Evolutionary conservation across 2,329 filamentous ascomycete genomes (phyloP).

Genomic region (Neoarthrinium moseri): DNA sequence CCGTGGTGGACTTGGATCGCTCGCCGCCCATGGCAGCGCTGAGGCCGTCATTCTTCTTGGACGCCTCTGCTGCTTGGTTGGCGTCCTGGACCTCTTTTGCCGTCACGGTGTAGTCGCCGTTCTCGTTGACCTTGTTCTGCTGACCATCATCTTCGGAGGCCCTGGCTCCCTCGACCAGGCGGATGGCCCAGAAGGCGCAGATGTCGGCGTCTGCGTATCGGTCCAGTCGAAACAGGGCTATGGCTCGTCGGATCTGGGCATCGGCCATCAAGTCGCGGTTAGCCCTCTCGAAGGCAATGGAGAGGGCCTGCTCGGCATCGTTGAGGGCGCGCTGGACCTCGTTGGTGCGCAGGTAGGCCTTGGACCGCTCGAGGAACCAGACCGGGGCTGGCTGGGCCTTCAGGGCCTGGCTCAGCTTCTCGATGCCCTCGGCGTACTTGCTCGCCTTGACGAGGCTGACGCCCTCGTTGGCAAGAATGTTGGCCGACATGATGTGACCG

Average conservation of each 20-base stretch:
- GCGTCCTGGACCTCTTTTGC: slow-evolving; percentile 27
- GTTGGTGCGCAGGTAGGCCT: slow-evolving; percentile 67
- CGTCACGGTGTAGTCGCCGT: slow-evolving; percentile 47
- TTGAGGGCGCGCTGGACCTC: slow-evolving; percentile 63
- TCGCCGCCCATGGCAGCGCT: slow-evolving; percentile 16
- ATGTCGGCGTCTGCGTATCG: slow-evolving; percentile 73
- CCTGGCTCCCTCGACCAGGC: slow-evolving; percentile 36
- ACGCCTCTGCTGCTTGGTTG: slow-evolving; percentile 10
- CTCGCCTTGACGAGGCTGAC: slow-evolving; percentile 61
- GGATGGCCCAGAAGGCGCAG: slow-evolving; percentile 61
- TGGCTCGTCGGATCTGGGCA: slow-evolving; percentile 78
- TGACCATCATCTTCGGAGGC: slow-evolving; percentile 35
- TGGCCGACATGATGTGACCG: slow-evolving; percentile 40
- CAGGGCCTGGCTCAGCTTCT: slow-evolving; percentile 67
- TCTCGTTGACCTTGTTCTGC: slow-evolving; percentile 35
- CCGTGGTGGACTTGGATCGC: slow-evolving; percentile 21
- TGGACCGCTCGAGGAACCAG: slow-evolving; percentile 82
- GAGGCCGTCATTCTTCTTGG: slow-evolving; percentile 16
- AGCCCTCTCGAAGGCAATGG: slow-evolving; percentile 63
- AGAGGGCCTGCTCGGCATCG: slow-evolving; percentile 67
- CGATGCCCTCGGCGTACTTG: slow-evolving; percentile 67
- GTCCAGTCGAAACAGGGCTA: slow-evolving; percentile 69
- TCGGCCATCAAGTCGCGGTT: slow-evolving; percentile 74
- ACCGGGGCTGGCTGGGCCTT: slow-evolving; percentile 64
- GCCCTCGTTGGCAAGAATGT: slow-evolving; percentile 54